Percentiles rank a stretch among this genome's conserved stretches.
Evolutionary conservation across 495 filamentous ascomycete species (phyloP).

Genomic region (Penicillium chermesinum): DNA sequence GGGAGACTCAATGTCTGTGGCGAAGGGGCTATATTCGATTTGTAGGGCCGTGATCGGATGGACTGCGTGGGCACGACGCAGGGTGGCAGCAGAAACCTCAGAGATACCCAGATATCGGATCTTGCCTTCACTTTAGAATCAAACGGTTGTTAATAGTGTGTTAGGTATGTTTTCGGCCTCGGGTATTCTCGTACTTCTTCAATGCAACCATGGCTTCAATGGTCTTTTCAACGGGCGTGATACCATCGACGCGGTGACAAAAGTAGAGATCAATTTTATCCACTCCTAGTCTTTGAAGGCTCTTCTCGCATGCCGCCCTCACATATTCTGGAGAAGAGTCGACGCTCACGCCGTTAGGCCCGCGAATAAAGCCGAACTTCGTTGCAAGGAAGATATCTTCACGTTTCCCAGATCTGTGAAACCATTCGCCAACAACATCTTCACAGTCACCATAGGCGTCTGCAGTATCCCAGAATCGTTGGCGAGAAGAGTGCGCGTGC

Average conservation of each 20-base stretch:
- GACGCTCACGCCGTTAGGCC: slow-evolving; percentile 13
- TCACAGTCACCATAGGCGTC: slow-evolving; percentile 42
- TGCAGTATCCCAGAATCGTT: slow-evolving; percentile 56
- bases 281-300: slow-evolving; percentile 46
- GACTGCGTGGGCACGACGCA: slow-evolving; percentile 58
- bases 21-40: slow-evolving; percentile 59
- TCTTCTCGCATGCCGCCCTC: slow-evolving; percentile 45
- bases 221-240: slow-evolving; percentile 52
- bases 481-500: slow-evolving; percentile 46
- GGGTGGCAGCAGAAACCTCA: slow-evolving; percentile 49
- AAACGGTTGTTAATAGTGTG: too few species aligned
- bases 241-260: slow-evolving; percentile 32
- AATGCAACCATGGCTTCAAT: slow-evolving; percentile 56
- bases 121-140: slow-evolving; percentile 50
- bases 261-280: slow-evolving; percentile 60
- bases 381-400: slow-evolving; percentile 53
- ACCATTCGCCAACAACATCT: slow-evolving; percentile 54
- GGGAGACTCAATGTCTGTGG: slow-evolving; percentile 52
- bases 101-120: slow-evolving; percentile 52
- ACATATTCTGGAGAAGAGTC: slow-evolving; percentile 51
- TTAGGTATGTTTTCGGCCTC: too few species aligned
- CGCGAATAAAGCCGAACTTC: slow-evolving; percentile 43
- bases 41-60: slow-evolving; percentile 57
- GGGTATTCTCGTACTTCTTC: slow-evolving; percentile 32
- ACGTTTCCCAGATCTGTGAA: slow-evolving; percentile 51